Evolutionary conservation across 371 early-diverging fungal genomes (phyloP), one percentile per base, ranked within the genome.

Genomic region (Syncephalastrum racemosum): DNA sequence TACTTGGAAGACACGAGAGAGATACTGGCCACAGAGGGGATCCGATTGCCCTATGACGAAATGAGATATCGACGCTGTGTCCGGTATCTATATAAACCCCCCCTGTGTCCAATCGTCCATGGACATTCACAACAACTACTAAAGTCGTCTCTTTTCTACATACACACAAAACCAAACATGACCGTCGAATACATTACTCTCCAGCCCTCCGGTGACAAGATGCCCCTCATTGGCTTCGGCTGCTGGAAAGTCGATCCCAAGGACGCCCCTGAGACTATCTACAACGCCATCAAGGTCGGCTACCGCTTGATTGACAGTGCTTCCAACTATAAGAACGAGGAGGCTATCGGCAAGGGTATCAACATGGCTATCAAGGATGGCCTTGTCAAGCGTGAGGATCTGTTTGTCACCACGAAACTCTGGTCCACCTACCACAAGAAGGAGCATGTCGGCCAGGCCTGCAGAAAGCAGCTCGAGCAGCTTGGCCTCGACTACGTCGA

Each of bases 351-450:
- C 31, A 64, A 67, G 10, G 64, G 64, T 15, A 64, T 64, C 44
- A 42, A 47, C 25, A 64, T 55, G 64, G 87, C 79, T 15, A 77
- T 90, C 57, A 66, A 67, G 16, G 71, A 79, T 14, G 64, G 71
- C 46, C 61, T 70, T 31, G 36, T 31, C 8, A 31, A 31, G 36
- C 36, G 36, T 12, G 59, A 81, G 53, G 76, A 83, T 8, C 40
- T 90, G 14, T 91, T 90, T 60, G 71, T 90, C 57, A 90, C 90
- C 22, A 83, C 86, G 23, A 92, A 92, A 62, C 67, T 91, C 41
- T 87, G 86, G 88, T 85, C 84, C 60, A 80, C 79, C 5, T 59
- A 66, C 46, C 85, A 85, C 48, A 56, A 66, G n/a, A 81, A 82
- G 50, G 73, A 73, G 25, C 58, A 75, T 56, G 82, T 85, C 16